phyloP scores from a whole-genome alignment of 768 basidiomycete genomes.

The Holtermannia corniformis region DNA sequence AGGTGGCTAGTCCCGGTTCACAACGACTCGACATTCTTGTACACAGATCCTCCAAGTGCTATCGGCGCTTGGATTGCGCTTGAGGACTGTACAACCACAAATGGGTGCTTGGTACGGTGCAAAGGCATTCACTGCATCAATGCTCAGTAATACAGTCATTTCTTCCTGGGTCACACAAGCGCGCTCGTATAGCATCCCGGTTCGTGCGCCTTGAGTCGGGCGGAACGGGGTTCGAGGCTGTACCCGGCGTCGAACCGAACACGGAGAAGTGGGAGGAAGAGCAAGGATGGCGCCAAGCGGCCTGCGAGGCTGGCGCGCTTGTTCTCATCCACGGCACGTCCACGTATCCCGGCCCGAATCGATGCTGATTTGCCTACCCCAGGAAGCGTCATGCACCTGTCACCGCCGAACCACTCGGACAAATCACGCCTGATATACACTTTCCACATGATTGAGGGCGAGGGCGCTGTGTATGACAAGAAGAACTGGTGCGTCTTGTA shows the following conservation, averaged over 20 bases:
- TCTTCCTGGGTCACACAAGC: slow-evolving; percentile 73
- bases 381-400: slow-evolving; percentile 73
- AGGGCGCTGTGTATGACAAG: slow-evolving; percentile 55
- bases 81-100: slow-evolving; percentile 62
- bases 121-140: not conserved
- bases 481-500: slow-evolving; percentile 62
- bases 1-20: slow-evolving; percentile 64
- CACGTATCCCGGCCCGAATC: not conserved
- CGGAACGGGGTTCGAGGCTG: slow-evolving; percentile 75
- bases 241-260: slow-evolving; percentile 40
- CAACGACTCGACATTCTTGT: slow-evolving; percentile 77
- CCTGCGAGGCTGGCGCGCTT: slow-evolving; percentile 57
- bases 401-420: slow-evolving; percentile 69
- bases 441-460: slow-evolving; percentile 61
- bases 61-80: slow-evolving; percentile 96
- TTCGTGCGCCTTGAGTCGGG: slow-evolving; percentile 62
- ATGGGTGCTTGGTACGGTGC: slow-evolving; percentile 36
- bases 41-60: slow-evolving; percentile 82
- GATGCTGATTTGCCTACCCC: not conserved
- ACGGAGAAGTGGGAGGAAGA: slow-evolving; percentile 36
- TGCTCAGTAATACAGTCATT: slow-evolving; percentile 28
- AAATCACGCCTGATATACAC: slow-evolving; percentile 82
- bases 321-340: slow-evolving; percentile 82
- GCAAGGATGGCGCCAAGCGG: slow-evolving; percentile 32
- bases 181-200: slow-evolving; percentile 63